These are phyloP conservation scores for Vitis labrusca DNA, from an alignment of 164 flowering plant species.

Conservation along the genomic window DNA sequence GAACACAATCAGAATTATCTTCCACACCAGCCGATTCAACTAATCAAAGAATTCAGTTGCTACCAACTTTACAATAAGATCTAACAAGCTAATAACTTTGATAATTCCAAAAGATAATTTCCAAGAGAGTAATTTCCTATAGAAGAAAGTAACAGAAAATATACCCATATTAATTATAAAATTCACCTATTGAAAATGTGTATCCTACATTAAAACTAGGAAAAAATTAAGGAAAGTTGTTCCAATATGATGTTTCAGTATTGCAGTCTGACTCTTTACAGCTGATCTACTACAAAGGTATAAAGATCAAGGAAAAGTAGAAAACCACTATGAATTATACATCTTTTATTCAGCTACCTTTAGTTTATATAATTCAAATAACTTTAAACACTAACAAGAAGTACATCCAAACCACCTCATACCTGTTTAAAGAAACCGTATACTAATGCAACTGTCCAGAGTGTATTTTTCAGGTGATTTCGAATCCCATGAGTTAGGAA, in stretches of 20 bases:
- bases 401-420: neutral
- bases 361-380: too few relatives aligned
- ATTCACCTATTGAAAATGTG: neutral
- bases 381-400: neutral
- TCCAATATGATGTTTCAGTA: neutral
- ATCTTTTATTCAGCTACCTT: too few relatives aligned
- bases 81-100: neutral
- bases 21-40: neutral
- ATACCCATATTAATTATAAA: too few relatives aligned
- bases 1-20: neutral
- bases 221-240: neutral
- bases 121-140: neutral
- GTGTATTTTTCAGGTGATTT: constrained; percentile 67
- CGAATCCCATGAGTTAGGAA: constrained; percentile 83
- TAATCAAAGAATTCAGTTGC: neutral
- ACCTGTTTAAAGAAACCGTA: constrained; percentile 99
- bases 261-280: neutral
- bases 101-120: neutral
- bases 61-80: neutral
- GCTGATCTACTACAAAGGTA: neutral
- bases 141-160: neutral
- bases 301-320: neutral
- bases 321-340: neutral
- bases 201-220: neutral
- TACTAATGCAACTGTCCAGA: constrained; percentile 92